phyloP scores from a whole-genome alignment of 169 alveolate species.

The Ichthyophthirius multifiliis region DNA sequence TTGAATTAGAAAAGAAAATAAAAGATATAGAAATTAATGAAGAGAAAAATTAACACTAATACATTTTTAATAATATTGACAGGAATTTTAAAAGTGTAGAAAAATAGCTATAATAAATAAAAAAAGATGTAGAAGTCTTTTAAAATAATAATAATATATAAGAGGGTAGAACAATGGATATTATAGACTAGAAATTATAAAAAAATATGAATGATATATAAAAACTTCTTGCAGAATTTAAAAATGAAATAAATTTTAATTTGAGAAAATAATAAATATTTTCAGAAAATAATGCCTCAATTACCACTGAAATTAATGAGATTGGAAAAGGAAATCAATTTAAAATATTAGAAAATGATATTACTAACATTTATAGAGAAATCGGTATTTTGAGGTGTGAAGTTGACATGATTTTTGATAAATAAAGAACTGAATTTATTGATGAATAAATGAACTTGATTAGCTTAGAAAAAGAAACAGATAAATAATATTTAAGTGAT shows the following conservation, averaged over 20 bases:
- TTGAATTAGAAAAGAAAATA: background rate
- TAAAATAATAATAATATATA: background rate
- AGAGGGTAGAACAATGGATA: background rate
- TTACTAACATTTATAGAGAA: slow-evolving; percentile 14
- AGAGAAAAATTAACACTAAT: background rate
- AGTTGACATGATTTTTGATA: background rate
- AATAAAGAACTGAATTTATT: background rate
- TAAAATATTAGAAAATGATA: background rate
- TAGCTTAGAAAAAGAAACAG: background rate
- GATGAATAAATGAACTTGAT: background rate
- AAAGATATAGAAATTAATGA: background rate
- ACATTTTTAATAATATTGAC: slow-evolving; percentile 5
- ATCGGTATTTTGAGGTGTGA: slow-evolving; percentile 17
- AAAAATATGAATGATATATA: slow-evolving; percentile 10
- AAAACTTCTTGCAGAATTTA: slow-evolving; percentile 8
- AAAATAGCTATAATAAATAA: background rate
- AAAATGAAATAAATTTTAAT: background rate
- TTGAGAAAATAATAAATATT: background rate
- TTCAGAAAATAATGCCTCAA: no score
- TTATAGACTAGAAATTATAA: background rate
- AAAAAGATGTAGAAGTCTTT: background rate
- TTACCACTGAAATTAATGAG: background rate
- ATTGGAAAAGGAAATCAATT: background rate
- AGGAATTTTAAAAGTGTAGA: background rate
- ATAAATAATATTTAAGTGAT: background rate